These are phyloP conservation scores for Hirschioporus abietinus DNA, from an alignment of 768 basidiomycete genomes.

Conservation along the genomic window DNA sequence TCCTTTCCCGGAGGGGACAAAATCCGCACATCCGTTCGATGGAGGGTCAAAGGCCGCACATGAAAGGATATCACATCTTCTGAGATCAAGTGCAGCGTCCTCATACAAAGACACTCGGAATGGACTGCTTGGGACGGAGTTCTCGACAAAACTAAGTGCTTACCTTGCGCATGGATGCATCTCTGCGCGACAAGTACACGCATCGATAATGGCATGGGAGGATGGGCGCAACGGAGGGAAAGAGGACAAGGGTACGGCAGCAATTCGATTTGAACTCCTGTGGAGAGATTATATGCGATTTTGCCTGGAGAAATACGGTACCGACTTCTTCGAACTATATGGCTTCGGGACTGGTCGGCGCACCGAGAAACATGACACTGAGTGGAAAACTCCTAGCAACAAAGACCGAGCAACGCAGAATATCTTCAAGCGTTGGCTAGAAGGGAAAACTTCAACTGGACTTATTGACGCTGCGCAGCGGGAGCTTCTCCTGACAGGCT, in stretches of 20 bases:
- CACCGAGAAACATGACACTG: conserved; percentile 19
- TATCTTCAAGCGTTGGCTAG: conserved; percentile 22
- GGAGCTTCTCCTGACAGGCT: conserved; percentile 30
- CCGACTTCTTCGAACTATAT: conserved; percentile 30
- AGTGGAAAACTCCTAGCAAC: conserved; percentile 16
- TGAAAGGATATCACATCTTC: conserved; percentile 11
- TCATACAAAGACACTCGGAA: conserved; percentile 16
- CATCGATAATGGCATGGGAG: conserved; percentile 10
- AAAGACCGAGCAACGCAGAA: conserved; percentile 10
- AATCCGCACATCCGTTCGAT: conserved; percentile 9
- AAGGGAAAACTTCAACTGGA: conserved; percentile 32
- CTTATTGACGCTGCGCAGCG: conserved; percentile 36
- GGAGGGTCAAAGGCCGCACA: conserved; percentile 11
- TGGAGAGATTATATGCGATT: conserved; percentile 39
- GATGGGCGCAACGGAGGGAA: conserved; percentile 11
- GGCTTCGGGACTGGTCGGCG: conserved; percentile 22
- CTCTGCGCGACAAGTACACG: conserved; percentile 19
- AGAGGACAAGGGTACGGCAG: conserved; percentile 31
- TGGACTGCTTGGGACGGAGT: conserved; percentile 30
- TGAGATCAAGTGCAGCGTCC: conserved; percentile 9
- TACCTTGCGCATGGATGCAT: conserved; percentile 31
- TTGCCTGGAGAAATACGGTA: conserved; percentile 24
- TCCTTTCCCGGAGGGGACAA: neutral
- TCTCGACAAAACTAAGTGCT: conserved; percentile 34
- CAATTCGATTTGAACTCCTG: conserved; percentile 31